Conservation (phyloP, 768 basidiomycete species). For the Termitomyces sp. region DNA sequence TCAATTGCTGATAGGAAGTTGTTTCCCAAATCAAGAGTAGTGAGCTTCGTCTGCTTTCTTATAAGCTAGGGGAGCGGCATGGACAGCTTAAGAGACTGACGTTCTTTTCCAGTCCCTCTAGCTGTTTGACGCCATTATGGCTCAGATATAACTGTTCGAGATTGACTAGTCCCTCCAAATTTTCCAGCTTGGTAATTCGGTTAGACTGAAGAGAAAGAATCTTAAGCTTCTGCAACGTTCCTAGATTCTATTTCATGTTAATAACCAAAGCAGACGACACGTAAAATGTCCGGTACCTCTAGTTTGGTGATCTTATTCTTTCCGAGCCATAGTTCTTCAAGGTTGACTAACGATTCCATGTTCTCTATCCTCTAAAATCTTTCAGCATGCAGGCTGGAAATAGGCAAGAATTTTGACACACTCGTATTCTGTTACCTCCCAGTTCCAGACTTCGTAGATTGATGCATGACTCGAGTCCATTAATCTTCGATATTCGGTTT, state of each 20-base stretch:
- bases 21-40: conserved; percentile 82
- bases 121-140: conserved; percentile 82
- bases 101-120: conserved; percentile 86
- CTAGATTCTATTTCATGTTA: conserved; percentile 54
- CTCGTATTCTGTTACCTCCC: conserved; percentile 90
- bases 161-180: conserved; percentile 63
- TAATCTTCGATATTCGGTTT: conserved; percentile 86
- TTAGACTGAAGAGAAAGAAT: conserved; percentile 94
- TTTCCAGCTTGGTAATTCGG: conserved; percentile 84
- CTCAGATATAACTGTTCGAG: conserved; percentile 92
- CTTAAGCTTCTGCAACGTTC: conserved; percentile 64
- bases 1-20: conserved; percentile 82
- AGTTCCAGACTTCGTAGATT: conserved; percentile 83
- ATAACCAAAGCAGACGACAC: not conserved
- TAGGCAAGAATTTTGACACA: conserved; percentile 30
- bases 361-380: conserved; percentile 79
- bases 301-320: conserved; percentile 95
- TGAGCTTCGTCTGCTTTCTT: conserved; percentile 52
- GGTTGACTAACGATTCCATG: conserved; percentile 70
- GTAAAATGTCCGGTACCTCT: conserved; percentile 48
- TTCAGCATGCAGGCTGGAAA: not conserved
- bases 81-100: conserved; percentile 37
- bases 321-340: conserved; percentile 95
- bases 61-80: not conserved
- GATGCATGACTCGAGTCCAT: conserved; percentile 50